Evolutionary conservation across 768 basidiomycete species (phyloP).

Genomic region (Pulveroboletus sp.): DNA sequence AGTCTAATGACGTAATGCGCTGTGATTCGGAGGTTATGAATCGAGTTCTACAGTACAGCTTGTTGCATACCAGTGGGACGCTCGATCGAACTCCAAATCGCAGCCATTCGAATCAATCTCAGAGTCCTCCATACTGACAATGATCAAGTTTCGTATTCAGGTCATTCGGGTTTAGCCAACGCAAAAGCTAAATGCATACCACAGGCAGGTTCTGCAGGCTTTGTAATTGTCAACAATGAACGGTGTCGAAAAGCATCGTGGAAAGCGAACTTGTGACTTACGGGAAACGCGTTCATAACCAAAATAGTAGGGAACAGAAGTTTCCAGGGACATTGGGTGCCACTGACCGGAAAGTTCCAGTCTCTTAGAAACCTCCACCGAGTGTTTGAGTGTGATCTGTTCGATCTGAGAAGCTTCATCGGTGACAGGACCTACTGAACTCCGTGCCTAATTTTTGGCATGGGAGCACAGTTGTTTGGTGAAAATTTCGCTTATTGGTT

Average conservation of each 20-base stretch:
- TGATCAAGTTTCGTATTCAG: too few species aligned
- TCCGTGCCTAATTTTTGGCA: slow-evolving; percentile 30
- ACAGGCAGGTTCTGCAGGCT: too few species aligned
- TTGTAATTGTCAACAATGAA: too few species aligned
- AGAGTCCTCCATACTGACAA: too few species aligned
- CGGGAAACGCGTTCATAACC: slow-evolving; percentile 72
- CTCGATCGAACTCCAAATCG: too few species aligned
- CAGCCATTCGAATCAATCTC: too few species aligned
- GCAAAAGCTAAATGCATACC: too few species aligned
- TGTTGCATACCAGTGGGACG: too few species aligned
- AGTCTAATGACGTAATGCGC: too few species aligned
- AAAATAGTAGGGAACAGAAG: slow-evolving; percentile 42
- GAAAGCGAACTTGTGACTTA: slow-evolving; percentile 32
- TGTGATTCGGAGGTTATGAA: too few species aligned
- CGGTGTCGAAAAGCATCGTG: slow-evolving; percentile 15
- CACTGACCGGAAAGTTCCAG: slow-evolving; percentile 14
- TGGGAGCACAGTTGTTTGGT: slow-evolving; percentile 21
- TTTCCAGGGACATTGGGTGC: slow-evolving; percentile 14
- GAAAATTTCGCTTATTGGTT: slow-evolving; percentile 33
- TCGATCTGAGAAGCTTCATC: slow-evolving; percentile 24
- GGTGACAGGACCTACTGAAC: slow-evolving; percentile 32
- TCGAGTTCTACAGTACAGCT: too few species aligned
- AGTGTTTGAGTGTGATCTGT: slow-evolving; percentile 8
- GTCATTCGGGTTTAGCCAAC: too few species aligned
- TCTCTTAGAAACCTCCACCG: slow-evolving; percentile 24